phyloP scores from a whole-genome alignment of 2,329 filamentous ascomycete genomes.

The Ophiostoma novo-ulmi region DNA sequence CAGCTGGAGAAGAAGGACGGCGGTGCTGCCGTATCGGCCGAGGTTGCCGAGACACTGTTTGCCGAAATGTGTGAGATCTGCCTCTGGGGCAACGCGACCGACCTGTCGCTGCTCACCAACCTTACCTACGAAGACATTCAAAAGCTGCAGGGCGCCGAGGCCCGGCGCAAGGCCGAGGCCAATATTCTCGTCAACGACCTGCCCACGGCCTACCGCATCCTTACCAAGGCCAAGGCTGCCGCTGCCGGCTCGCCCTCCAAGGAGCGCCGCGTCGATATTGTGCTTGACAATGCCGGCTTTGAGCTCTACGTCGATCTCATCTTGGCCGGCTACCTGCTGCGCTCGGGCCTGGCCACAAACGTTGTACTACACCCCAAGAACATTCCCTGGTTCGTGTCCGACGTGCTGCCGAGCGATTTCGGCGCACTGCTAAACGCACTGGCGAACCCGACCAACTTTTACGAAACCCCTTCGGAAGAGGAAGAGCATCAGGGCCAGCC shows the following conservation, averaged over 20 bases:
- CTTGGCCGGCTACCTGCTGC: slow-evolving; percentile 82
- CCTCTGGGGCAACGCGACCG: slow-evolving; percentile 94
- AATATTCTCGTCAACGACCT: slow-evolving; percentile 92
- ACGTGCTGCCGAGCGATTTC: slow-evolving; percentile 85
- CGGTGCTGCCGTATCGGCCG: slow-evolving; percentile 58
- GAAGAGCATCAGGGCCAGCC: slow-evolving; percentile 53
- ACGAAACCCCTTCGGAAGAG: slow-evolving; percentile 67
- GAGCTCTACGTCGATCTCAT: slow-evolving; percentile 95
- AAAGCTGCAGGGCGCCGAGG: slow-evolving; percentile 84
- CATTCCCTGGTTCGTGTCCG: slow-evolving; percentile 97
- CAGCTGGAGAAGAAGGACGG: slow-evolving; percentile 58
- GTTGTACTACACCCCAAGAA: slow-evolving; percentile 89
- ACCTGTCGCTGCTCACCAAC: slow-evolving; percentile 83
- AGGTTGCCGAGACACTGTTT: slow-evolving; percentile 61
- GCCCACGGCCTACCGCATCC: slow-evolving; percentile 33
- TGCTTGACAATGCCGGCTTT: slow-evolving; percentile 95
- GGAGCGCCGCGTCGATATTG: slow-evolving; percentile 80
- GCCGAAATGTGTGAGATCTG: slow-evolving; percentile 94
- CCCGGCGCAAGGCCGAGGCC: slow-evolving; percentile 78
- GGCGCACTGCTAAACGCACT: slow-evolving; percentile 73
- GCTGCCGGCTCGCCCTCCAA: slow-evolving; percentile 23
- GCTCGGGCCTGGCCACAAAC: slow-evolving; percentile 75
- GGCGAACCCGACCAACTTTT: slow-evolving; percentile 72
- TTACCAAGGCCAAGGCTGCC: slow-evolving; percentile 27
- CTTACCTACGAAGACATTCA: slow-evolving; percentile 94